Percentiles rank a stretch among this genome's conserved stretches.
Evolutionary conservation across 2,329 filamentous ascomycete species (phyloP).

Genomic region (Apiospora hydei): DNA sequence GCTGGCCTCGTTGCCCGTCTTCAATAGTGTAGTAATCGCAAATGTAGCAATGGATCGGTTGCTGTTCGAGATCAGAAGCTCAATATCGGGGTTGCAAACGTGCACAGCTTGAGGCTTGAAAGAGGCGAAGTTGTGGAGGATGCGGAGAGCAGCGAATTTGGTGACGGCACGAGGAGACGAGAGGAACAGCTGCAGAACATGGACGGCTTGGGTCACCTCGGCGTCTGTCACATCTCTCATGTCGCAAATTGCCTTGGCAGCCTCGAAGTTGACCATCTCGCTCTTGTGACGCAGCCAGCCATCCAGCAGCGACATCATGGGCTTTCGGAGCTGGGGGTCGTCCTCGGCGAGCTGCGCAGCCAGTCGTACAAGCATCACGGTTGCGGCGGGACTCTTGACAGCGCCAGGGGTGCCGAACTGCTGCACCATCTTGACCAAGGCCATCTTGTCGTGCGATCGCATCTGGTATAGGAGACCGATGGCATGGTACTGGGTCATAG

Average conservation of each 20-base stretch:
- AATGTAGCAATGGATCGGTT: constrained; percentile 98
- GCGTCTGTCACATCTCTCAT: constrained; percentile 91
- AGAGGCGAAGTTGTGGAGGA: constrained; percentile 93
- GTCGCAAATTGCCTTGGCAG: constrained; percentile 96
- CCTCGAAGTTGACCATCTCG: constrained; percentile 99
- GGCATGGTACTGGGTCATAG: constrained; percentile 98
- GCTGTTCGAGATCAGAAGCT: constrained; percentile 93
- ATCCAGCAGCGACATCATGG: constrained; percentile 97
- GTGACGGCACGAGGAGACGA: constrained; percentile 94
- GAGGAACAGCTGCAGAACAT: constrained; percentile 95
- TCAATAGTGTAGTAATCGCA: constrained; percentile 95
- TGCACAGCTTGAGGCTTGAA: constrained; percentile 95
- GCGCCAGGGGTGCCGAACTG: constrained; percentile 92
- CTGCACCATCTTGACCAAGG: constrained; percentile 99
- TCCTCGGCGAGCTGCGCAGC: constrained; percentile 95
- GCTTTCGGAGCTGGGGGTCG: constrained; percentile 85
- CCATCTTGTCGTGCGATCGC: constrained; percentile 97
- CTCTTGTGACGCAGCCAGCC: constrained; percentile 98
- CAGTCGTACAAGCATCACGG: constrained; percentile 89
- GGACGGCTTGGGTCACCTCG: constrained; percentile 90
- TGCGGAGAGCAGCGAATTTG: constrained; percentile 96
- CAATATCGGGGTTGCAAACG: constrained; percentile 95
- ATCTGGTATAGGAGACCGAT: constrained; percentile 98
- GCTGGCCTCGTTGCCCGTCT: constrained; percentile 97
- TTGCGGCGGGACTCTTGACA: constrained; percentile 92